Evolutionary conservation across 176 grass and related monocot genomes (phyloP).

Genomic region (Otatea glauca): DNA sequence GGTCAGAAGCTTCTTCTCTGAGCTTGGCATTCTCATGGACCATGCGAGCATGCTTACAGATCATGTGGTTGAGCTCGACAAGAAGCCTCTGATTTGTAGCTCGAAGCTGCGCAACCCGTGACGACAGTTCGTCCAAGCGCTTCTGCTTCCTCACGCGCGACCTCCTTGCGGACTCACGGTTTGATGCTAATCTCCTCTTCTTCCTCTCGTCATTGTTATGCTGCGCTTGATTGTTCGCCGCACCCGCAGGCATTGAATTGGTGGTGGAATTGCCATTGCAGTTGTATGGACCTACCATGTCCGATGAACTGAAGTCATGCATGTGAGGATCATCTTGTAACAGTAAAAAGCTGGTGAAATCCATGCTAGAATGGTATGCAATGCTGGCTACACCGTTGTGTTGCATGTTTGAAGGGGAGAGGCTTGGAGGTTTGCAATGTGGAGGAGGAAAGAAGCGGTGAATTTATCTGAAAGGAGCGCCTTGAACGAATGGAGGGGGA

Average conservation of each 20-base stretch:
- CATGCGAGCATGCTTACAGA: conserved; percentile 41
- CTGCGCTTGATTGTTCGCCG: not conserved
- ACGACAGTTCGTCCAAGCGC: conserved; percentile 66
- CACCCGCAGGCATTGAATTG: not conserved
- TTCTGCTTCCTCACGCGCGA: conserved; percentile 87
- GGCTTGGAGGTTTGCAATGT: conserved; percentile 12
- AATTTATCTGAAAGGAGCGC: not conserved
- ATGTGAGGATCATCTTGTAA: conserved; percentile 12
- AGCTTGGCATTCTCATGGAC: conserved; percentile 64
- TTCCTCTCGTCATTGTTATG: conserved; percentile 57
- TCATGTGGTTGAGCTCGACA: conserved; percentile 66
- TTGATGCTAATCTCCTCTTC: conserved; percentile 75
- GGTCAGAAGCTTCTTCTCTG: conserved; percentile 55
- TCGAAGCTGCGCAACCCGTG: conserved; percentile 60
- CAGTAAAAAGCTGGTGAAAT: conserved; percentile 33
- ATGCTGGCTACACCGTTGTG: conserved; percentile 27
- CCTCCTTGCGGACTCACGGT: conserved; percentile 79
- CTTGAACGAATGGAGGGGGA: conserved; percentile 46
- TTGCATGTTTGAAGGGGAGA: conserved; percentile 39
- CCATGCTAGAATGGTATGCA: conserved; percentile 34
- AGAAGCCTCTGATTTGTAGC: conserved; percentile 61
- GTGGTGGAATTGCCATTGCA: conserved; percentile 15
- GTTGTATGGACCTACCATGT: conserved; percentile 33
- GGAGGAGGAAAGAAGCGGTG: conserved; percentile 14
- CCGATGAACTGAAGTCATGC: conserved; percentile 9